Evolutionary conservation across 1,284 basidiomycete genomes (phyloP).

Genomic region (Fomitopsis palustris): DNA sequence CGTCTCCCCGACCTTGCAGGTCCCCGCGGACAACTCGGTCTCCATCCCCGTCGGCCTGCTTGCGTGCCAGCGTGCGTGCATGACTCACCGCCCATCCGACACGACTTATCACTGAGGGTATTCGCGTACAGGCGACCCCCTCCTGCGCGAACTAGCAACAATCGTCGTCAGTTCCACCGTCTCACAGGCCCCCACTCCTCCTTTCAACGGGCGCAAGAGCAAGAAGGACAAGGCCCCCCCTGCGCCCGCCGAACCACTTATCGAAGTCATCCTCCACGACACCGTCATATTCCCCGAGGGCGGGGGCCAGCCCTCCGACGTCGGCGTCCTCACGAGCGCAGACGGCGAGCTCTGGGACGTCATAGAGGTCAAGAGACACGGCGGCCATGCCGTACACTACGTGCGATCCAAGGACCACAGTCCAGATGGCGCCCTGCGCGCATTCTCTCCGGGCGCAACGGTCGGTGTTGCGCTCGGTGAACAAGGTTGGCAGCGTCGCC

Average conservation of each 20-base stretch:
- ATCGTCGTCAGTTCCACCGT: constrained; percentile 46
- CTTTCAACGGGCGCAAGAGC: constrained; percentile 42
- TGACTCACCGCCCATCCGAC: not conserved
- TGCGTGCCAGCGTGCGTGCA: constrained; percentile 62
- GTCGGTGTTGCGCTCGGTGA: constrained; percentile 58
- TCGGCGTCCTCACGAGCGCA: constrained; percentile 52
- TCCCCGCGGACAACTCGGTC: constrained; percentile 46
- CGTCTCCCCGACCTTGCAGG: constrained; percentile 48
- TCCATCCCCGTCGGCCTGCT: constrained; percentile 69
- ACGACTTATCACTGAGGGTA: not conserved
- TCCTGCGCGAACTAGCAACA: constrained; percentile 53
- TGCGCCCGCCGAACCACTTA: constrained; percentile 42
- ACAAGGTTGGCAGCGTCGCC: constrained; percentile 65
- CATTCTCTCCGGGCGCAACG: constrained; percentile 47
- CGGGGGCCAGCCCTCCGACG: constrained; percentile 84
- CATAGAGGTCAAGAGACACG: constrained; percentile 67
- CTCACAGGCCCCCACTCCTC: constrained; percentile 37
- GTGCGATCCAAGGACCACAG: constrained; percentile 46
- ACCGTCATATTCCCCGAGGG: constrained; percentile 90
- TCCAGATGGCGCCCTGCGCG: constrained; percentile 39
- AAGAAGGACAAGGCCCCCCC: constrained; percentile 53
- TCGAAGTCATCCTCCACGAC: constrained; percentile 73
- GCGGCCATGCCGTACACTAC: constrained; percentile 78
- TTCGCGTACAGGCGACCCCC: constrained; percentile 52
- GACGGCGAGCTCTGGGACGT: constrained; percentile 55